Evolutionary conservation across 345 rosid species (phyloP).

Genomic region (Eucalyptus erythrocorys): DNA sequence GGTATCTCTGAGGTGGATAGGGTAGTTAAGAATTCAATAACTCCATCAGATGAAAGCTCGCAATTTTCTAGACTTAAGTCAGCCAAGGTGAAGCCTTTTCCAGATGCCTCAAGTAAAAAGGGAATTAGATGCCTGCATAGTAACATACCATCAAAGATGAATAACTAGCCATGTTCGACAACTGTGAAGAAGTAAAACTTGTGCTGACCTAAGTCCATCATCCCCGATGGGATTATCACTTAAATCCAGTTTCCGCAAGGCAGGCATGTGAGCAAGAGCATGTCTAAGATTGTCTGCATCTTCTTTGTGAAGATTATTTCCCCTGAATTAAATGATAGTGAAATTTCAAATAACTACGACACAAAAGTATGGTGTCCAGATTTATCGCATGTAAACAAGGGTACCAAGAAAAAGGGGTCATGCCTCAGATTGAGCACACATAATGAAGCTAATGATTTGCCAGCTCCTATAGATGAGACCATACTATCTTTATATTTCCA

Average conservation of each 20-base stretch:
- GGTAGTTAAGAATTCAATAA: constrained; percentile 35
- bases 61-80: constrained; percentile 64
- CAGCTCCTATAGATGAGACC: constrained; percentile 2
- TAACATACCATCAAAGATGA: constrained; percentile 6
- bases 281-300: constrained; percentile 49
- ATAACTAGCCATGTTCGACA: not conserved
- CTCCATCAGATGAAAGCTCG: constrained; percentile 64
- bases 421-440: constrained; percentile 67
- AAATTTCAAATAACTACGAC: not conserved
- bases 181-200: not conserved
- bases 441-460: constrained; percentile 49
- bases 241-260: constrained; percentile 62
- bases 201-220: constrained; percentile 61
- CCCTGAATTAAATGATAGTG: constrained; percentile 27
- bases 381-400: not conserved
- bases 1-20: constrained; percentile 38
- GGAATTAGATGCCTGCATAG: constrained; percentile 62
- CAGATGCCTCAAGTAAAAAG: constrained; percentile 39
- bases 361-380: not conserved
- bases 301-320: constrained; percentile 51
- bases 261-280: constrained; percentile 51
- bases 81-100: constrained; percentile 26
- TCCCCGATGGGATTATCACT: constrained; percentile 80
- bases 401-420: not conserved
- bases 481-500: constrained; percentile 18